Evolutionary conservation across 441 rosid genomes (phyloP).

Genomic region (Erysimum pusillum): DNA sequence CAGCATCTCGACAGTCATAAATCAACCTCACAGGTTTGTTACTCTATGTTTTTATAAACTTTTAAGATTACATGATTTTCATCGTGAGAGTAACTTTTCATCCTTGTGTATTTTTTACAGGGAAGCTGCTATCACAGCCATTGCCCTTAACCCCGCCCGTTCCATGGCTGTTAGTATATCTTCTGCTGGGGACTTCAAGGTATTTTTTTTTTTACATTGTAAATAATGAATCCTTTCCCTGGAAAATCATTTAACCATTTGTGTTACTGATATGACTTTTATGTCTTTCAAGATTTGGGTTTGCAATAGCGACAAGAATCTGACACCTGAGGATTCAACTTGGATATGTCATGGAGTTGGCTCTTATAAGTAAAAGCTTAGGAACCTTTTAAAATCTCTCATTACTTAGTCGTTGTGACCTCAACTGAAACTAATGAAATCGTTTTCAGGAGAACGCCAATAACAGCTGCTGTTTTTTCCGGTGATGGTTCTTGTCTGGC

Average conservation of each 20-base stretch:
- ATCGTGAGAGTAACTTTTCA: not conserved
- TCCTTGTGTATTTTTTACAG: conserved; percentile 47
- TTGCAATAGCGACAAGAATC: conserved; percentile 52
- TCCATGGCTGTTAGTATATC: conserved; percentile 77
- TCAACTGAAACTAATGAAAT: conserved; percentile 11
- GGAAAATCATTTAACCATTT: not conserved
- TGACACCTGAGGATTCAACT: conserved; percentile 54
- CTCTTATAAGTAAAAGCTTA: conserved; percentile 71
- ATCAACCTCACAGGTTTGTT: conserved; percentile 85
- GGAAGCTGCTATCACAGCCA: conserved; percentile 71
- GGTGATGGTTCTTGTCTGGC: conserved; percentile 89
- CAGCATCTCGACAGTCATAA: conserved; percentile 73
- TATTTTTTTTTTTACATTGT: conserved; percentile 34
- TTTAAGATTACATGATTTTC: conserved; percentile 1
- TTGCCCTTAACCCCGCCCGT: conserved; percentile 72
- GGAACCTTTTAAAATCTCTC: conserved; percentile 22
- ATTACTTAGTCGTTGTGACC: conserved; percentile 2
- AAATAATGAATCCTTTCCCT: not conserved
- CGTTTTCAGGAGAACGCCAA: conserved; percentile 69
- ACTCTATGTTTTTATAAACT: not conserved
- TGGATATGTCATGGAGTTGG: conserved; percentile 88
- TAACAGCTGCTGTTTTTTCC: conserved; percentile 87
- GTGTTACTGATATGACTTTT: conserved; percentile 21
- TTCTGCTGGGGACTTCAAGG: conserved; percentile 89
- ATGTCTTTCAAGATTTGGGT: conserved; percentile 66